A percentile compares a stretch with the other conserved stretches of the same genome.
These are phyloP conservation scores for Solanum lycopersicoides DNA, from an alignment of 257 asterid species.

Conservation along the genomic window DNA sequence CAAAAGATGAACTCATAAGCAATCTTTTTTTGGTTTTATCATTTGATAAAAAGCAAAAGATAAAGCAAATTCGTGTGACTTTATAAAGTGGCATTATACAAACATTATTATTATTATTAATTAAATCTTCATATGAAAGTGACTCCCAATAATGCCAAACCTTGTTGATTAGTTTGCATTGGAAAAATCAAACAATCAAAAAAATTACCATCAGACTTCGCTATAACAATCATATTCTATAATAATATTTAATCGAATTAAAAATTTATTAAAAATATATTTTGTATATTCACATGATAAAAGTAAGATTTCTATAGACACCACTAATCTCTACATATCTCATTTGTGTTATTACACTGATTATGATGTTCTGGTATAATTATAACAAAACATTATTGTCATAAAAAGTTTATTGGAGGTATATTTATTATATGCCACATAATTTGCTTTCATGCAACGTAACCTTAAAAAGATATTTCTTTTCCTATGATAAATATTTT, in stretches of 20 bases:
- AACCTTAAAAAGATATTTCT: not conserved
- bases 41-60: not conserved
- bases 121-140: not conserved
- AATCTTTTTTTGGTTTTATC: not conserved
- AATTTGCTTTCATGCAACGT: slow-evolving; percentile 8
- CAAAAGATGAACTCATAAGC: not conserved
- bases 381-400: not conserved
- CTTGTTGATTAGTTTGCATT: not conserved
- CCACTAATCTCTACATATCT: not conserved
- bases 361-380: not conserved
- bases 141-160: not conserved
- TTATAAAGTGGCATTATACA: not conserved
- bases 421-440: not conserved
- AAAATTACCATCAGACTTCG: accelerated
- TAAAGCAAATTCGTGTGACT: not conserved
- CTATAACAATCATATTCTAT: not conserved
- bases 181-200: not conserved
- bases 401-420: not conserved
- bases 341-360: too few species aligned
- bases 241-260: too few species aligned
- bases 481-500: not conserved
- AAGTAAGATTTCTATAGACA: too few species aligned
- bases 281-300: too few species aligned
- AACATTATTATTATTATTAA: not conserved
- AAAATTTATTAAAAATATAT: too few species aligned